A percentile compares a stretch with the other conserved stretches of the same genome.
These are phyloP conservation scores for Colletotrichum sp. DNA, from an alignment of 2,329 filamentous ascomycete genomes.

Conservation along the genomic window DNA sequence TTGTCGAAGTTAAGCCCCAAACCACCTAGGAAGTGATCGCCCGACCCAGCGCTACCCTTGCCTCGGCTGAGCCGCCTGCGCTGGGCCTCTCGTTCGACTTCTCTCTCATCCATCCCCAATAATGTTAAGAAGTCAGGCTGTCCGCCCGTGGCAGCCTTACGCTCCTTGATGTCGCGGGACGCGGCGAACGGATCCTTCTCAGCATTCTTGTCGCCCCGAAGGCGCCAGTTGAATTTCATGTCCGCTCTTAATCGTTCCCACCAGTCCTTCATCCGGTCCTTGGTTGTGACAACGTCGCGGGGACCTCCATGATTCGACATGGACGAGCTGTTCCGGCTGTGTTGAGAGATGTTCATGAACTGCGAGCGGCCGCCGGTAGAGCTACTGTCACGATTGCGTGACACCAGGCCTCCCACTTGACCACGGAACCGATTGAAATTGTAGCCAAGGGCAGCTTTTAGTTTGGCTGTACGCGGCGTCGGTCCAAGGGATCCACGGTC, in stretches of 20 bases:
- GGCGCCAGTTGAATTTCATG: constrained; percentile 41
- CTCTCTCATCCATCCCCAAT: constrained; percentile 45
- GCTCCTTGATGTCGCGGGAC: constrained; percentile 28
- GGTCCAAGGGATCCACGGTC: constrained; percentile 54
- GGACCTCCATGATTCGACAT: constrained; percentile 10
- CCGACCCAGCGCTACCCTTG: constrained; percentile 37
- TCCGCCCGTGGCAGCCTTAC: constrained; percentile 20
- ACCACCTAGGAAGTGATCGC: constrained; percentile 44
- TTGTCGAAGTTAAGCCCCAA: constrained; percentile 42
- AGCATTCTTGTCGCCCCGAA: constrained; percentile 31
- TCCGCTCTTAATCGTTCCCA: constrained; percentile 48
- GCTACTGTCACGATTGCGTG: constrained; percentile 49
- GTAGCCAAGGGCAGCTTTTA: constrained; percentile 44
- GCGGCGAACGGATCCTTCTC: constrained; percentile 31
- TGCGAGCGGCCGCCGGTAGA: constrained; percentile 42
- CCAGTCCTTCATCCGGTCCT: constrained; percentile 49
- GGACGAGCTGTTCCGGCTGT: constrained; percentile 44
- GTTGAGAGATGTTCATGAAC: constrained; percentile 42
- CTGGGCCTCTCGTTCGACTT: constrained; percentile 42
- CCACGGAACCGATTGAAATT: constrained; percentile 39
- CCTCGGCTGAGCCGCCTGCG: constrained; percentile 35
- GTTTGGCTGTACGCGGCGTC: constrained; percentile 47
- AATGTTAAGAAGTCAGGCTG: constrained; percentile 51
- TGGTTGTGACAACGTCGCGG: constrained; percentile 30
- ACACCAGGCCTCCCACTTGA: constrained; percentile 34